These are phyloP conservation scores for Russula virescens DNA, from an alignment of 768 basidiomycete genomes.

Conservation along the genomic window DNA sequence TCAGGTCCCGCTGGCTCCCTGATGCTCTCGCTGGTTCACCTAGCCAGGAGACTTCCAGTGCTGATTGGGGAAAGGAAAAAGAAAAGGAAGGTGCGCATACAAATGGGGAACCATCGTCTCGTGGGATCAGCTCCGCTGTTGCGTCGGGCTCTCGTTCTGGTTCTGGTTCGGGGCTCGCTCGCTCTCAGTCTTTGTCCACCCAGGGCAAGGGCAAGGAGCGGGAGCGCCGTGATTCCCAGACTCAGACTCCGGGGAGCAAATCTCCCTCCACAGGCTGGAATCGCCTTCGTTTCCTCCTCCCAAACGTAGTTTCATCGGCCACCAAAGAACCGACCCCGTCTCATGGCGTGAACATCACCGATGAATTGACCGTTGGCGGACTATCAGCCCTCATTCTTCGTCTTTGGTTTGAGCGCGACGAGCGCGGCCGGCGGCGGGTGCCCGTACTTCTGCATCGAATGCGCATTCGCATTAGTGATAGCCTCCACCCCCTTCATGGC, in stretches of 20 bases:
- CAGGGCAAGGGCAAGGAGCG: slow-evolving; percentile 8
- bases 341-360: slow-evolving; percentile 63
- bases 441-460: slow-evolving; percentile 74
- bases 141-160: slow-evolving; percentile 8
- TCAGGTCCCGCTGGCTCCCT: slow-evolving; percentile 47
- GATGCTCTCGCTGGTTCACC: slow-evolving; percentile 42
- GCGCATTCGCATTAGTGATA: slow-evolving; percentile 81
- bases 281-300: slow-evolving; percentile 59
- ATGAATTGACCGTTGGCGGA: slow-evolving; percentile 76
- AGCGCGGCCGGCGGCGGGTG: slow-evolving; percentile 76
- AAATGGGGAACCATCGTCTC: not conserved
- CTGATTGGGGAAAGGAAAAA: slow-evolving; percentile 31
- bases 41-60: slow-evolving; percentile 40
- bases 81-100: slow-evolving; percentile 7
- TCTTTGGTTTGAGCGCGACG: slow-evolving; percentile 84
- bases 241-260: slow-evolving; percentile 24
- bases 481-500: slow-evolving; percentile 71
- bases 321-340: slow-evolving; percentile 34
- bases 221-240: slow-evolving; percentile 13
- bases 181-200: not conserved
- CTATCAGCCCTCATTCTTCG: slow-evolving; percentile 73
- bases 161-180: not conserved
- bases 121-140: not conserved
- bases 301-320: slow-evolving; percentile 41
- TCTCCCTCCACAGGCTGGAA: slow-evolving; percentile 48